These are phyloP conservation scores for Myrica gale DNA, from an alignment of 306 rosid species.

Conservation along the genomic window DNA sequence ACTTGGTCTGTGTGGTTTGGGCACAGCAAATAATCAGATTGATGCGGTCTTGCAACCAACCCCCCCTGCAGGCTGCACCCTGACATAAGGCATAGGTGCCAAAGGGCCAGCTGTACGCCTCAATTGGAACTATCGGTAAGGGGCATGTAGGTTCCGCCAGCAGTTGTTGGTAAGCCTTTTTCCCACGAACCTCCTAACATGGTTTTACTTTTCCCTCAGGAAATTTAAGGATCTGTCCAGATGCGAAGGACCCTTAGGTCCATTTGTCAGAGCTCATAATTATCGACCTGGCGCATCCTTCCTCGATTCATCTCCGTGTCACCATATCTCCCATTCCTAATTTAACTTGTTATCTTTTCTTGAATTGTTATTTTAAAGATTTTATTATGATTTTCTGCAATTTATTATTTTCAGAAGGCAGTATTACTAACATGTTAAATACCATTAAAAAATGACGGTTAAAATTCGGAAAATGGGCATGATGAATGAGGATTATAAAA, in stretches of 20 bases:
- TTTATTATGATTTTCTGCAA: too few species aligned
- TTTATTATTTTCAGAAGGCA: too few species aligned
- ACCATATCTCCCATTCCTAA: too few species aligned
- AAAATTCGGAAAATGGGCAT: too few species aligned
- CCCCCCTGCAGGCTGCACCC: background rate
- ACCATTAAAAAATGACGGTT: too few species aligned
- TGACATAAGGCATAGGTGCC: constrained; percentile 4
- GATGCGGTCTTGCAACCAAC: constrained; percentile 22
- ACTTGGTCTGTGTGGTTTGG: constrained; percentile 5
- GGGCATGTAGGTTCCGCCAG: constrained; percentile 18
- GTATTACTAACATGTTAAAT: too few species aligned
- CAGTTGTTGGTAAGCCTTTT: constrained; percentile 6
- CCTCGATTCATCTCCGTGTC: background rate
- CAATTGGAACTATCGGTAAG: background rate
- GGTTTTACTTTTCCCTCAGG: background rate
- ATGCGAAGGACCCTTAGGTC: constrained; percentile 27
- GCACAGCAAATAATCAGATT: constrained; percentile 30
- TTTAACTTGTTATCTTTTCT: too few species aligned
- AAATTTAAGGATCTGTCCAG: constrained; percentile 7
- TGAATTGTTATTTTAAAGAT: too few species aligned
- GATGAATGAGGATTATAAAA: too few species aligned
- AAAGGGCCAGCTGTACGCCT: constrained; percentile 5
- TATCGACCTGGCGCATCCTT: background rate
- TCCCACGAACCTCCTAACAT: constrained; percentile 19
- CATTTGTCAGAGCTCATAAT: constrained; percentile 37